These are phyloP conservation scores for Penstemon eatonii DNA, from an alignment of 257 asterid species.

Conservation along the genomic window DNA sequence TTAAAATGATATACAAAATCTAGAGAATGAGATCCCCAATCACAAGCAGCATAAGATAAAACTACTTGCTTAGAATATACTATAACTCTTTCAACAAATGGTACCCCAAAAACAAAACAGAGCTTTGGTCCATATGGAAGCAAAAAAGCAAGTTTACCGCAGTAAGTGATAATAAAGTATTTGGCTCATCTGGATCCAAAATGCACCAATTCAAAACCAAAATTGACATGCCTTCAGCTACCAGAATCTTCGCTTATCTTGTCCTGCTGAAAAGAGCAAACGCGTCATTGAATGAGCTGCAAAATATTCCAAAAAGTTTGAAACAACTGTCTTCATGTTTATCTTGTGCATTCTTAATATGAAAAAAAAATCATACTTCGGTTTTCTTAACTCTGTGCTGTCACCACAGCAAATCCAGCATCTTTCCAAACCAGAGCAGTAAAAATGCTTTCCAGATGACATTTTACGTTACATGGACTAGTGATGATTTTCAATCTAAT, in stretches of 20 bases:
- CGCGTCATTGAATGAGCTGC: neutral
- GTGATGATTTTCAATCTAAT: neutral
- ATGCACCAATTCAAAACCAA: neutral
- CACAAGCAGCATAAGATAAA: slow-evolving; percentile 4
- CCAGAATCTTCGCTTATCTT: neutral
- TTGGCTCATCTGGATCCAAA: neutral
- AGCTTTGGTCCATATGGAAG: neutral
- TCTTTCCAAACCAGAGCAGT: neutral
- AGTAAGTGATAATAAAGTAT: neutral
- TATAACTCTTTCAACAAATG: neutral
- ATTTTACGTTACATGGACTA: neutral
- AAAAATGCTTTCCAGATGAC: slow-evolving; percentile 2
- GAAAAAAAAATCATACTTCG: neutral
- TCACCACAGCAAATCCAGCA: neutral
- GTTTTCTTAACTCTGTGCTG: neutral
- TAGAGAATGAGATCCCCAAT: slow-evolving; percentile 2
- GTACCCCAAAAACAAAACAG: neutral
- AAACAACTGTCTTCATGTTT: neutral
- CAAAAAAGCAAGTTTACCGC: neutral
- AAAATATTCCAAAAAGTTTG: neutral
- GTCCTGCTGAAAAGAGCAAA: neutral
- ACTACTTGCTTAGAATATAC: neutral
- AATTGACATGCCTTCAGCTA: neutral
- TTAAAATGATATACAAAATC: neutral
- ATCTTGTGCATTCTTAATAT: neutral